Conservation (phyloP, 75 land plant genomes). For the Larix kaempferi region DNA sequence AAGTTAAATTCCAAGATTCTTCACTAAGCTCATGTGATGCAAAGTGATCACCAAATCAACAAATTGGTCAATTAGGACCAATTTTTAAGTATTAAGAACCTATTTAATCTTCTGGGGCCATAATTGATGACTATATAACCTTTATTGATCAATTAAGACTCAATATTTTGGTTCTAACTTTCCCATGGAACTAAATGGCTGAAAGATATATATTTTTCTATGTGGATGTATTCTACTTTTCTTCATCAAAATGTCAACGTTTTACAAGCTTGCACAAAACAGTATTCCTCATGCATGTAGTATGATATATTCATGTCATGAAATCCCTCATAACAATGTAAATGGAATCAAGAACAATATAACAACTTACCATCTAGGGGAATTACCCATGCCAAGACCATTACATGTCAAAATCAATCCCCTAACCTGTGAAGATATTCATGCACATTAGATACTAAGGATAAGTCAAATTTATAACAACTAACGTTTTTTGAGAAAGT, state of each 20-base stretch:
- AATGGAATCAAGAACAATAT: background rate
- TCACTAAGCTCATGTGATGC: too few species aligned
- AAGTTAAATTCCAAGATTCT: too few species aligned
- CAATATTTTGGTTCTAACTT: too few species aligned
- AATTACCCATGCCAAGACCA: slow-evolving; percentile 74
- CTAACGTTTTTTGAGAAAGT: background rate
- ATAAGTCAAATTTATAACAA: background rate
- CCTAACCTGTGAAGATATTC: slow-evolving; percentile 81
- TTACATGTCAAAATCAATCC: slow-evolving; percentile 90
- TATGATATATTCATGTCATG: background rate
- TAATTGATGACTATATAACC: too few species aligned
- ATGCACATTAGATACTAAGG: slow-evolving; percentile 27
- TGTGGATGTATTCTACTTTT: background rate
- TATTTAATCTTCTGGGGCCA: too few species aligned
- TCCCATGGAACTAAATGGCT: background rate
- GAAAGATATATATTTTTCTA: background rate
- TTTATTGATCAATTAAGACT: too few species aligned
- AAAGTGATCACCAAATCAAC: too few species aligned
- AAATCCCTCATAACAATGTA: background rate
- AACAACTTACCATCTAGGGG: slow-evolving; percentile 39
- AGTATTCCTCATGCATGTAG: background rate
- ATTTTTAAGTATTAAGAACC: too few species aligned
- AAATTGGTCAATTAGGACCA: too few species aligned
- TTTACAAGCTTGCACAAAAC: background rate
- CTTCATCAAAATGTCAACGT: background rate